phyloP scores from a whole-genome alignment of 2,329 filamentous ascomycete genomes.

The Aspergillaceae sp. region DNA sequence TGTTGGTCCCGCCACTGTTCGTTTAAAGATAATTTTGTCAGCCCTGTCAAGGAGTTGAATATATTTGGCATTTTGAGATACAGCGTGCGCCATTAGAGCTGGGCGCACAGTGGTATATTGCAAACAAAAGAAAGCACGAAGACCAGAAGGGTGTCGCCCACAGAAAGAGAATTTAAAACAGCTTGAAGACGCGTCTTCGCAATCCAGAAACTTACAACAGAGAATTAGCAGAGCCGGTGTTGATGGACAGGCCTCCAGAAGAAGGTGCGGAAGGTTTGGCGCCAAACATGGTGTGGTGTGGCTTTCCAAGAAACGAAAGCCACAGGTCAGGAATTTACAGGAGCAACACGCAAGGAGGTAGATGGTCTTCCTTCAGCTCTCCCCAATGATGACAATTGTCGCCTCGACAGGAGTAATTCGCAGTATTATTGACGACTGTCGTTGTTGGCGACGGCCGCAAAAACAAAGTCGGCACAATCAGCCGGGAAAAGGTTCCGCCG shows the following conservation, averaged over 20 bases:
- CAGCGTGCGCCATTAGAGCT: too few relatives aligned
- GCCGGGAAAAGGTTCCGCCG: slow-evolving; percentile 11
- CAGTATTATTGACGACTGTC: neutral
- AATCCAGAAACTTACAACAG: slow-evolving; percentile 36
- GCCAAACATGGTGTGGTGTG: slow-evolving; percentile 23
- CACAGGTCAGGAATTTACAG: neutral
- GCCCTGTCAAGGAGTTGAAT: too few relatives aligned
- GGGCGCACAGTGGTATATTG: too few relatives aligned
- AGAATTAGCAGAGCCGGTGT: slow-evolving; percentile 42
- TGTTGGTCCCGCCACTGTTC: slow-evolving; percentile 19
- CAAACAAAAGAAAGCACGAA: too few relatives aligned
- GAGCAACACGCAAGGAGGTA: neutral
- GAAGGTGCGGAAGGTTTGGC: slow-evolving; percentile 27
- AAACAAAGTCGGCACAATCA: slow-evolving; percentile 1
- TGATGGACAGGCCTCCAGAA: slow-evolving; percentile 41
- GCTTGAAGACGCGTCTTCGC: neutral
- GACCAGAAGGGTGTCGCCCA: too few relatives aligned
- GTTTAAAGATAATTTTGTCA: slow-evolving; percentile 1
- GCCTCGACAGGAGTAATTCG: too few relatives aligned
- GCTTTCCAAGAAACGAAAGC: neutral
- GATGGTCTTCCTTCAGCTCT: too few relatives aligned
- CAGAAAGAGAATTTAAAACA: neutral
- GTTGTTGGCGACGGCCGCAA: neutral
- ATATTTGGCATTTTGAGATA: too few relatives aligned
- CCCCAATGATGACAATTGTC: too few relatives aligned